Evolutionary conservation across 768 basidiomycete species (phyloP).

Genomic region (Gautieria morchelliformis): DNA sequence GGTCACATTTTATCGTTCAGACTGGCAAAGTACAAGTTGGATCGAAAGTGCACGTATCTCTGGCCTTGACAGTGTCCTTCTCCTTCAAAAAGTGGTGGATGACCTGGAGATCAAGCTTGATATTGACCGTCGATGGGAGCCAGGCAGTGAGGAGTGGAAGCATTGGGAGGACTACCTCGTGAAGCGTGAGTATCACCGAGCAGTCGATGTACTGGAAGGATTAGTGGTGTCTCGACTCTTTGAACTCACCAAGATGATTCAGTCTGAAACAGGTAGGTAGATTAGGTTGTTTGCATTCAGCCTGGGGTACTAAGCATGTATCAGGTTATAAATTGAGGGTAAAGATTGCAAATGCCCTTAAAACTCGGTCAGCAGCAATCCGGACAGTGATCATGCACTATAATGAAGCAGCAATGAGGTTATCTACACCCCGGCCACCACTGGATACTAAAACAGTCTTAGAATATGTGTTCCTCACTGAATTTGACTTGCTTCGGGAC

Average conservation of each 20-base stretch:
- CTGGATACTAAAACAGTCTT: conserved; percentile 19
- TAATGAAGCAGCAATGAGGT: conserved; percentile 19
- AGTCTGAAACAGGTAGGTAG: conserved; percentile 18
- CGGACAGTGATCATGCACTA: conserved; percentile 19
- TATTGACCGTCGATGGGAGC: not conserved
- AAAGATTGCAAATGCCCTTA: conserved; percentile 23
- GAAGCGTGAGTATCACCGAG: conserved; percentile 6
- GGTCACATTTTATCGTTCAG: too few species aligned
- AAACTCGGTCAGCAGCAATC: conserved; percentile 17
- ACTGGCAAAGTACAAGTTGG: too few species aligned
- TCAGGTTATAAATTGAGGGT: not conserved
- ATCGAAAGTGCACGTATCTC: too few species aligned
- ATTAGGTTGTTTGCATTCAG: not conserved
- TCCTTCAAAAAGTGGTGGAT: not conserved
- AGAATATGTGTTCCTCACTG: conserved; percentile 20
- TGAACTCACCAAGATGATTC: conserved; percentile 16
- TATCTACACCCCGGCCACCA: conserved; percentile 15
- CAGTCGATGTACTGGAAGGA: conserved; percentile 12
- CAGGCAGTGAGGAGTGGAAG: not conserved
- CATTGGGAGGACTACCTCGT: not conserved
- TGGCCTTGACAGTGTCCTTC: not conserved
- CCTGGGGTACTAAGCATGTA: not conserved
- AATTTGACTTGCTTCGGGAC: conserved; percentile 14
- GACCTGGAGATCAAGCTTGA: not conserved
- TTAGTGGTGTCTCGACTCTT: conserved; percentile 14